These are phyloP conservation scores for Schizonepeta tenuifolia DNA, from an alignment of 257 asterid genomes.

Conservation along the genomic window DNA sequence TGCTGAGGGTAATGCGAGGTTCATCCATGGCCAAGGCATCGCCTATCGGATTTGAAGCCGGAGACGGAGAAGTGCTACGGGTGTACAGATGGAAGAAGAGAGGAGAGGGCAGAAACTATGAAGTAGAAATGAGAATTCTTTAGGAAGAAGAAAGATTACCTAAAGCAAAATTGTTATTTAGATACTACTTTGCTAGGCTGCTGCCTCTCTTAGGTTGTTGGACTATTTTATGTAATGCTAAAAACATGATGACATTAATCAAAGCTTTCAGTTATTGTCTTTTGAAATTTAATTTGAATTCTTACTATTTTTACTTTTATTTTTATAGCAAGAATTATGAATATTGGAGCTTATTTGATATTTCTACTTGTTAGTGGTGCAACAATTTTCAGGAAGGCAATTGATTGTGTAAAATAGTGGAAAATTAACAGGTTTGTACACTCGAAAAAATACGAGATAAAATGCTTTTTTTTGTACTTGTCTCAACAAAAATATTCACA, in stretches of 20 bases:
- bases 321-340: background rate
- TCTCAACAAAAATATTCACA: too few relatives aligned
- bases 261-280: constrained; percentile 24
- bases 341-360: background rate
- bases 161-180: constrained; percentile 31
- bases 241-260: constrained; percentile 31
- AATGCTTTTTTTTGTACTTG: too few relatives aligned
- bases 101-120: constrained; percentile 17
- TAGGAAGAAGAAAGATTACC: background rate
- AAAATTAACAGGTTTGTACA: background rate
- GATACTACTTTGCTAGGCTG: constrained; percentile 36
- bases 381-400: background rate
- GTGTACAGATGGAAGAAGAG: constrained; percentile 36
- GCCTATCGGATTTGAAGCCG: constrained; percentile 58
- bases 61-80: background rate
- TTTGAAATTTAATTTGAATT: background rate
- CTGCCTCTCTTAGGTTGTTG: constrained; percentile 30
- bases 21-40: constrained; percentile 90
- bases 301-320: rapidly evolving
- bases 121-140: constrained; percentile 1
- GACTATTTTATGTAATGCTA: constrained; percentile 48
- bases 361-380: background rate
- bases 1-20: constrained; percentile 92
- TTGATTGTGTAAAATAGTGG: background rate
- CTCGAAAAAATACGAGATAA: too few relatives aligned